Evolutionary conservation across 2,329 filamentous ascomycete genomes (phyloP), one percentile per base, ranked within the genome.

Genomic region (Ophiostoma australiae): DNA sequence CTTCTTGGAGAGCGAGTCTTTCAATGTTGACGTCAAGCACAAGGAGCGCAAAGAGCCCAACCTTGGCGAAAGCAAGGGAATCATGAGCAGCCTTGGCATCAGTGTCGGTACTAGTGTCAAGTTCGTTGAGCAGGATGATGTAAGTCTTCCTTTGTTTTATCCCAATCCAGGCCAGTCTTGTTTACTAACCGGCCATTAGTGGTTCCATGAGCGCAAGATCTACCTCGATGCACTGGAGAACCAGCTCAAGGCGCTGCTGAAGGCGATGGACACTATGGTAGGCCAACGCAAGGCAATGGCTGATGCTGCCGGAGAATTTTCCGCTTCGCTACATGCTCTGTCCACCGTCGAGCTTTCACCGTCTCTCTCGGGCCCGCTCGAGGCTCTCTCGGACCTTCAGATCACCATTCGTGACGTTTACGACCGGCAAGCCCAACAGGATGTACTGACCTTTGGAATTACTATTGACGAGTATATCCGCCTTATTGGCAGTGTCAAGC

Each of bases 381-480:
- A 97, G 76, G 92, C 93, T 27, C 86, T 99, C 11, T 97, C 94
- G 2, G 94, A 97, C 76, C 86, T 99, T 2, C 95, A 99, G 80
- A 85, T 97, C 73, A 94, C 94, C 52, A 97, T 99, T 75, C 89
- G 91, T 72, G 95, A 99, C 77, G 88, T 99, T 1, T 98, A 99
- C 78, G 93, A 97, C 76, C 91, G 95, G 31, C 95, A 99, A 80
- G 95, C 95, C 13, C 93, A 97, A 81, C 95, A 99, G 79, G 95
- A 99, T 78, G 90, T 98, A 41, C 85, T 99, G 69, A 99, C 95
- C 0, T 89, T 99, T 74, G 95, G 95, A 52, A 98, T 98, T 77
- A 97, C 97, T 63, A 94, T 99, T 74, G 95, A 99, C 75, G 95
- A 99, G 81, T 99, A 99, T 81, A 96, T 99, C 76, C 92, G 95